Evolutionary conservation across 2,329 filamentous ascomycete species (phyloP).

Genomic region (Fonsecaea pugnacius): DNA sequence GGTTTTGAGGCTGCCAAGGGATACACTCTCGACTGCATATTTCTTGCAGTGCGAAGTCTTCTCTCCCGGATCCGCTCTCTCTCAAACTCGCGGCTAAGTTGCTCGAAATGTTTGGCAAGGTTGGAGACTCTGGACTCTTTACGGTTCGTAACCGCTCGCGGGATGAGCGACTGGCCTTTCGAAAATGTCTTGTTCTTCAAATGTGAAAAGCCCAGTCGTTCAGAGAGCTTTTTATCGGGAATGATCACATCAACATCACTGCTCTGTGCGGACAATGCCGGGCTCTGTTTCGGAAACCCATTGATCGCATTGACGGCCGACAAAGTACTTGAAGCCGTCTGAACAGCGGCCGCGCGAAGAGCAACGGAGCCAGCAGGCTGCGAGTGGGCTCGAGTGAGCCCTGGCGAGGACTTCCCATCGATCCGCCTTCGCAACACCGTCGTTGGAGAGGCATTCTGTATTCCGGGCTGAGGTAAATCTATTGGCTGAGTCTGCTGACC

Average conservation of each 20-base stretch:
- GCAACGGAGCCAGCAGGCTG: constrained; percentile 50
- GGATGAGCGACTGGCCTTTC: constrained; percentile 73
- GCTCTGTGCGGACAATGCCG: constrained; percentile 12
- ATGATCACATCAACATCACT: constrained; percentile 44
- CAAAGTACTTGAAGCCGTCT: constrained; percentile 30
- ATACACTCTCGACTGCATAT: constrained; percentile 76
- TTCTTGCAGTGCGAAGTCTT: constrained; percentile 76
- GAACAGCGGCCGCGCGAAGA: constrained; percentile 40
- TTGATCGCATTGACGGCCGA: constrained; percentile 35
- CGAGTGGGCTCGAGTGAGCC: constrained; percentile 56
- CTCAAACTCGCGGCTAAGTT: constrained; percentile 93
- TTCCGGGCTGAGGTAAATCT: constrained; percentile 7
- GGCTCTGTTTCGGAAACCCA: constrained; percentile 30
- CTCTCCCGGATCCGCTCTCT: constrained; percentile 88
- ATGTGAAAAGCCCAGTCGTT: constrained; percentile 68
- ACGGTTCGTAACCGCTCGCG: constrained; percentile 74
- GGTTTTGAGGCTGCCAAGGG: constrained; percentile 92
- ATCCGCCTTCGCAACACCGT: constrained; percentile 35
- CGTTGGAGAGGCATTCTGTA: constrained; percentile 2
- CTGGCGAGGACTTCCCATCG: constrained; percentile 49
- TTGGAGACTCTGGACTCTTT: constrained; percentile 81
- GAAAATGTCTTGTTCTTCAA: constrained; percentile 63
- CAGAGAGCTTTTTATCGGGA: constrained; percentile 75
- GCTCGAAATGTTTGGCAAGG: constrained; percentile 94
- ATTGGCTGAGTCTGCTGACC: not conserved